Evolutionary conservation across 1,284 basidiomycete species (phyloP).

Genomic region (Marasmius fiardii): DNA sequence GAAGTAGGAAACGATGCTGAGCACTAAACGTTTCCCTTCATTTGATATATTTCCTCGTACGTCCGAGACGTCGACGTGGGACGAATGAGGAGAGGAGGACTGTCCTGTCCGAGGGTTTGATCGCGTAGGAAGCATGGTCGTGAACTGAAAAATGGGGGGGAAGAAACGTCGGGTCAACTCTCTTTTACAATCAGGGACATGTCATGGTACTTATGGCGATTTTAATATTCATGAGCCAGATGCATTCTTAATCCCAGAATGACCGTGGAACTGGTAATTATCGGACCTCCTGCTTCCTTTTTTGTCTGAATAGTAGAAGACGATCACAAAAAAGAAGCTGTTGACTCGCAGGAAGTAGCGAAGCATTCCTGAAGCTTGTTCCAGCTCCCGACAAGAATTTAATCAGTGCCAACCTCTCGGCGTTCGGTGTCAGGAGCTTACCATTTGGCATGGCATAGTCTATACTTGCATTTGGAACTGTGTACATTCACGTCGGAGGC

Average conservation of each 20-base stretch:
- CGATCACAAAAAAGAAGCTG: background rate
- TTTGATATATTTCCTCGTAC: conserved; percentile 36
- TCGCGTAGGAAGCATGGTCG: background rate
- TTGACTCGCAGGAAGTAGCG: background rate
- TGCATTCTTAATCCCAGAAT: background rate
- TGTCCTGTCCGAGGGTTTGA: background rate
- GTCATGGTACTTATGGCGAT: background rate
- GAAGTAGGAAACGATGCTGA: conserved; percentile 33
- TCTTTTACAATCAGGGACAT: background rate
- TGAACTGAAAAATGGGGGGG: background rate
- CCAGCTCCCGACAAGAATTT: background rate
- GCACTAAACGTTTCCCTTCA: conserved; percentile 31
- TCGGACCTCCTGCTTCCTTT: background rate
- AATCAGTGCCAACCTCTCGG: conserved; percentile 2
- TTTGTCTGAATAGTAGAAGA: conserved; percentile 1
- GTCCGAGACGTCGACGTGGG: conserved; percentile 20
- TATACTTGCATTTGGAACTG: background rate
- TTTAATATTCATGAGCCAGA: background rate
- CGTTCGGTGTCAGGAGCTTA: conserved; percentile 3
- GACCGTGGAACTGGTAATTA: background rate
- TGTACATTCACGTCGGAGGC: background rate
- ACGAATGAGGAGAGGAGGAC: background rate
- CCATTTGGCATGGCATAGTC: conserved; percentile 3
- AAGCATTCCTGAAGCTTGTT: background rate
- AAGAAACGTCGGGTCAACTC: background rate